These are phyloP conservation scores for Xylaria sp. DNA, from an alignment of 2,329 filamentous ascomycete species.

Conservation along the genomic window DNA sequence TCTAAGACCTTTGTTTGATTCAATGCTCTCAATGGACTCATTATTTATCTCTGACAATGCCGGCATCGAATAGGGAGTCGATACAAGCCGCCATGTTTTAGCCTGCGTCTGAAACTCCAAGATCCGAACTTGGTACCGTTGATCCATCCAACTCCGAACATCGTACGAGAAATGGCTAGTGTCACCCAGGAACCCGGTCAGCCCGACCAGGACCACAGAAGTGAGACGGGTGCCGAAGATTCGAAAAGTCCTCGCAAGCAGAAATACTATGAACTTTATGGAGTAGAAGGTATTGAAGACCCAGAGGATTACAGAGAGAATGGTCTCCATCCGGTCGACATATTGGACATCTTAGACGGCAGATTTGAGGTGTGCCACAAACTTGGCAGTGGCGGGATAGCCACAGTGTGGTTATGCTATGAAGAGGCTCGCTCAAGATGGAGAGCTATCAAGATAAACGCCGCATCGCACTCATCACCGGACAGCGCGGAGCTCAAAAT, in stretches of 20 bases:
- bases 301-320: constrained; percentile 17
- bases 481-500: constrained; percentile 18
- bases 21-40: not conserved
- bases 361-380: constrained; percentile 25
- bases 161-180: not conserved
- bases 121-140: not conserved
- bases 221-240: not conserved
- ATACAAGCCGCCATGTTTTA: not conserved
- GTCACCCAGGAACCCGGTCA: not conserved
- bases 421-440: constrained; percentile 21
- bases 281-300: constrained; percentile 12
- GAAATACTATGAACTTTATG: not conserved
- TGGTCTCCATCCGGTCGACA: constrained; percentile 11
- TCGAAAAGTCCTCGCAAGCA: not conserved
- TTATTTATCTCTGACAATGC: not conserved
- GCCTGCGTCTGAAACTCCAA: too few species aligned
- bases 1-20: not conserved
- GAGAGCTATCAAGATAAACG: constrained; percentile 27
- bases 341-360: constrained; percentile 3
- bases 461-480: constrained; percentile 2
- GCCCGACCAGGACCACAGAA: not conserved
- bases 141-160: not conserved
- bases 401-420: constrained; percentile 31
- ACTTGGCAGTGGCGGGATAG: constrained; percentile 24
- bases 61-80: not conserved